Evolutionary conservation across 306 rosid genomes (phyloP).

Genomic region (Glycine soja): DNA sequence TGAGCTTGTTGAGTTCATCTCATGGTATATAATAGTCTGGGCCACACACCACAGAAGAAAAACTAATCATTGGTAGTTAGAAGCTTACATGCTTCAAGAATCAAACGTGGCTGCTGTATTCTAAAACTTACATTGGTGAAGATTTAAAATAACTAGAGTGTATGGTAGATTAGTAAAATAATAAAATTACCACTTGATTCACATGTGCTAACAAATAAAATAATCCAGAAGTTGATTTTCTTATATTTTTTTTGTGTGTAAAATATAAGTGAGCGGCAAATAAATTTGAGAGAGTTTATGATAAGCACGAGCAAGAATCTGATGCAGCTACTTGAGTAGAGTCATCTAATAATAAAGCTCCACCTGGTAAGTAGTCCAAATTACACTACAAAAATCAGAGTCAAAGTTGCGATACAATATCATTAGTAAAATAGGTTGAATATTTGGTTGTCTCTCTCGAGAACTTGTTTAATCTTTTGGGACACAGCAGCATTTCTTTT

Average conservation of each 20-base stretch:
- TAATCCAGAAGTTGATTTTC: not conserved
- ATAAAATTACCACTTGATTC: not conserved
- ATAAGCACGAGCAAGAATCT: not conserved
- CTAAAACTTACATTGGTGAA: not conserved
- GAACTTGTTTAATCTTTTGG: not conserved
- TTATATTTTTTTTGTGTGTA: not conserved
- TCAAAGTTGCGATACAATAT: not conserved
- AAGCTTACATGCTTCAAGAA: not conserved
- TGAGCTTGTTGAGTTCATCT: no score
- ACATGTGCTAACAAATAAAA: not conserved
- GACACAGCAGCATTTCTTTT: not conserved
- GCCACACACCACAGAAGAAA: not conserved
- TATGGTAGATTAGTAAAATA: not conserved
- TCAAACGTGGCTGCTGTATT: constrained; percentile 38
- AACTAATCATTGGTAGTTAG: not conserved
- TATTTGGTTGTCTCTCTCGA: not conserved
- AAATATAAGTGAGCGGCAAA: no score
- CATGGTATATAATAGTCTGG: no score
- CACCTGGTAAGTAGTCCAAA: not conserved
- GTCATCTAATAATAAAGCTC: no score
- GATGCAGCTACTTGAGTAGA: not conserved
- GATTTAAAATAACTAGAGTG: constrained; percentile 19
- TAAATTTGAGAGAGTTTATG: not conserved
- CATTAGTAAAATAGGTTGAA: not conserved
- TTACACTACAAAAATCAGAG: not conserved